A percentile compares a stretch with the other conserved stretches of the same genome.
phyloP scores from a whole-genome alignment of 2,329 filamentous ascomycete species.

The Cordyceps tenuipes region DNA sequence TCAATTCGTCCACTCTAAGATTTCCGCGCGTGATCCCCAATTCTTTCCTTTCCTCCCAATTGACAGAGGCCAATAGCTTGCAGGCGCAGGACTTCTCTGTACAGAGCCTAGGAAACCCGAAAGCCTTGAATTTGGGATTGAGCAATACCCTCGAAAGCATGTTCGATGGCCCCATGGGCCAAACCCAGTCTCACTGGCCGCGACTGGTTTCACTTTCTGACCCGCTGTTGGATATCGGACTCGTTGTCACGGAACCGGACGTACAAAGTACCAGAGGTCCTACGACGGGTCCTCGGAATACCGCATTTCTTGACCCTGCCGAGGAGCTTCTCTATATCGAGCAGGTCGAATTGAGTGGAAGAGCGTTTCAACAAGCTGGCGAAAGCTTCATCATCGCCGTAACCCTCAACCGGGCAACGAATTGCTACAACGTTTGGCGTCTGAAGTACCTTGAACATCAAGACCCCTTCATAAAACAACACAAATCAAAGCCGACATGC shows the following conservation, averaged over 20 bases:
- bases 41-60: constrained; percentile 70
- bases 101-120: constrained; percentile 48
- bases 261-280: constrained; percentile 23
- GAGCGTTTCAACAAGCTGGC: constrained; percentile 26
- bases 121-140: constrained; percentile 42
- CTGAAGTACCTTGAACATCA: constrained; percentile 68
- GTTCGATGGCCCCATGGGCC: constrained; percentile 46
- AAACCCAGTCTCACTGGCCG: constrained; percentile 55
- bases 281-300: constrained; percentile 32
- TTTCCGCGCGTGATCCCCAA: constrained; percentile 64
- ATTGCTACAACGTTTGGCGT: constrained; percentile 77
- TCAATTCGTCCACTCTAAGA: constrained; percentile 44
- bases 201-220: constrained; percentile 78
- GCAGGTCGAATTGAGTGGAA: constrained; percentile 48
- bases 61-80: constrained; percentile 43
- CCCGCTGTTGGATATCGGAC: constrained; percentile 74
- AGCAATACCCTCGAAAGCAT: constrained; percentile 48
- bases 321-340: constrained; percentile 85
- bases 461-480: constrained; percentile 40
- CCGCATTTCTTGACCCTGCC: constrained; percentile 57
- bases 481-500: constrained; percentile 37
- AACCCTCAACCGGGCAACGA: constrained; percentile 69
- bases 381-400: constrained; percentile 63
- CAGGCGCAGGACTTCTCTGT: constrained; percentile 47
- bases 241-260: constrained; percentile 60